Base-by-base conservation (phyloP, 2,329 filamentous ascomycete genomes). In the Kalmusia sp. region DNA sequence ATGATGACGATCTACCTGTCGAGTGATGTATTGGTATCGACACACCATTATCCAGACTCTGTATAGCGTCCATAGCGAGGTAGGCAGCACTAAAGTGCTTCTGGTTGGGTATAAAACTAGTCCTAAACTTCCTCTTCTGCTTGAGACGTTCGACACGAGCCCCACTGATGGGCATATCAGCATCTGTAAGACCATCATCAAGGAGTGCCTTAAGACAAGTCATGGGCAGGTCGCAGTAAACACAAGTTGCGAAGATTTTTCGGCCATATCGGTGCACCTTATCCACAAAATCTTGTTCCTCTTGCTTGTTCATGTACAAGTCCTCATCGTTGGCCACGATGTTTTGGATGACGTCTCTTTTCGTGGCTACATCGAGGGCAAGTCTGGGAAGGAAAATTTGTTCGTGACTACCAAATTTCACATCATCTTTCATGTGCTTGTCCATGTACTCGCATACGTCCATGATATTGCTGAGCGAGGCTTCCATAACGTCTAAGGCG, bases 221-320 rank as follows among this genome's bases (percentile, higher is more conserved):
- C 40, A 58, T 48, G 8, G 54, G 28, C 4, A 43, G 3, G 6
- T 48, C 38, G 19, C 37, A 37, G 40, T 35, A 54, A 5, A 55
- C 37, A 28, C 54, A 58, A 11, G 30, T 54, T 6, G 54, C 52
- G 28, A 61, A 61, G 25, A 61, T 27, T 22, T 49, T 53, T 12
- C 25, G 46, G 4, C 28, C 52, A 1, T 27, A 22, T 3, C 39
- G 7, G 30, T 53, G 28, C 4, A 58, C 40, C 3, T 44, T 34
- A 2, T 24, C 30, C 6, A 55, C n/a, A 14, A 61, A 45, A 5
- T 40, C n/a, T 4, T 41, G 27, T 8, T 37, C 14, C 12, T 51
- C 56, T 19, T 45, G 31, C 12, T 24, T 19, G 25, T 39, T 51
- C 19, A 49, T 19, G n/a, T 31, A 22, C 12, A 55, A 14, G 12